Conservation (phyloP, 2,329 filamentous ascomycete species). For the Arthrinium puccinioides region DNA sequence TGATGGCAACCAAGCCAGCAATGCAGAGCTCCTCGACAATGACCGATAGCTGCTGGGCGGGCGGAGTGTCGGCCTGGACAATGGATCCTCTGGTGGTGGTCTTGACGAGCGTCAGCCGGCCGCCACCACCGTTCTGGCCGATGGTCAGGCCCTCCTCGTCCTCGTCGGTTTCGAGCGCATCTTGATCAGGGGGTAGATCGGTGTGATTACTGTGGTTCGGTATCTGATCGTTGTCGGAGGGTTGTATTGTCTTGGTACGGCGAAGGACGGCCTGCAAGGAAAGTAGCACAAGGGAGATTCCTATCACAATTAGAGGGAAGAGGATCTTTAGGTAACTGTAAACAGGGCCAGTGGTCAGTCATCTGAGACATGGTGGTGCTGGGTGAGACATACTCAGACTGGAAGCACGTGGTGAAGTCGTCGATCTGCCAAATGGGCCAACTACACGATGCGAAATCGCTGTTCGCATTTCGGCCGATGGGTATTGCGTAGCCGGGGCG, state of each 20-base stretch:
- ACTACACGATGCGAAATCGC: slow-evolving; percentile 43
- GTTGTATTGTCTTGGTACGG: slow-evolving; percentile 42
- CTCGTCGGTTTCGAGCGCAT: slow-evolving; percentile 45
- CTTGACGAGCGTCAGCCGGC: slow-evolving; percentile 50
- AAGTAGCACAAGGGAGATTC: slow-evolving; percentile 63
- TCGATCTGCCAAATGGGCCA: slow-evolving; percentile 57
- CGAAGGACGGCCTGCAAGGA: slow-evolving; percentile 48
- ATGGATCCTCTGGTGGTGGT: slow-evolving; percentile 56
- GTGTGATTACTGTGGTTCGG: slow-evolving; percentile 42
- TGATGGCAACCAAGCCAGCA: slow-evolving; percentile 62
- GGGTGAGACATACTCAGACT: slow-evolving; percentile 52
- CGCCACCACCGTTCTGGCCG: slow-evolving; percentile 34
- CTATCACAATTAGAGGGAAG: slow-evolving; percentile 67
- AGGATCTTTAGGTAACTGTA: slow-evolving; percentile 71
- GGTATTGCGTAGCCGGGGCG: no score
- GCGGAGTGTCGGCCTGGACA: slow-evolving; percentile 69
- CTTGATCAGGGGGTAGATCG: slow-evolving; percentile 41
- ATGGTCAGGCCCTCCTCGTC: slow-evolving; percentile 51
- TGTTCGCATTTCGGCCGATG: no score
- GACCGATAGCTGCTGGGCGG: slow-evolving; percentile 63
- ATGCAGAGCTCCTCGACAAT: slow-evolving; percentile 70
- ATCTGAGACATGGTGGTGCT: background rate
- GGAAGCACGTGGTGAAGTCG: slow-evolving; percentile 58
- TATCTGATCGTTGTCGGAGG: slow-evolving; percentile 50
- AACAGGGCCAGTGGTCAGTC: slow-evolving; percentile 1